phyloP scores from a whole-genome alignment of 2,329 filamentous ascomycete genomes.

The Endothia cerciana region DNA sequence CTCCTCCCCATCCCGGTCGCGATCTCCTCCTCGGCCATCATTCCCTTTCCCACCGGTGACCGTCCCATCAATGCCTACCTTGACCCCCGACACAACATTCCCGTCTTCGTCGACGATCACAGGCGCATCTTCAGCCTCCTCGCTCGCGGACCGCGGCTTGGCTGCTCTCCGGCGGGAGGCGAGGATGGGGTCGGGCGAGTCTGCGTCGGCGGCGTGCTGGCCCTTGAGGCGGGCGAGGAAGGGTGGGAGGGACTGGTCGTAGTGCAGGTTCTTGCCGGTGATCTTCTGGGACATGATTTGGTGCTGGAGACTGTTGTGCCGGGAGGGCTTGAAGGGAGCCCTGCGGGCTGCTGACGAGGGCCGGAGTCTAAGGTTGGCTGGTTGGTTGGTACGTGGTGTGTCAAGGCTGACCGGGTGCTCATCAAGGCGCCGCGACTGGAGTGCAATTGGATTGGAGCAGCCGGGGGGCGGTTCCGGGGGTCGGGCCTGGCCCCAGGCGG shows the following conservation, averaged over 20 bases:
- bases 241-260: slow-evolving; percentile 62
- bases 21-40: slow-evolving; percentile 32
- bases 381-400: no score
- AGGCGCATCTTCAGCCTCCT: slow-evolving; percentile 77
- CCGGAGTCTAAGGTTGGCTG: background rate
- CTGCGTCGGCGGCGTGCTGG: slow-evolving; percentile 52
- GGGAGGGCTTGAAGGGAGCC: background rate
- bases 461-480: no score
- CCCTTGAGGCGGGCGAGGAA: slow-evolving; percentile 63
- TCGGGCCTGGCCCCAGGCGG: no score
- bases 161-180: slow-evolving; percentile 52
- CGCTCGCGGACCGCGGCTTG: slow-evolving; percentile 63
- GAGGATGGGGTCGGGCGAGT: slow-evolving; percentile 55
- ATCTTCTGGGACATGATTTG: slow-evolving; percentile 61
- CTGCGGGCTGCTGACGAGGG: no score
- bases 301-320: background rate
- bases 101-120: slow-evolving; percentile 75
- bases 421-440: background rate
- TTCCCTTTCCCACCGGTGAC: slow-evolving; percentile 37
- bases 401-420: no score
- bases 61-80: slow-evolving; percentile 47
- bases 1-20: slow-evolving; percentile 1
- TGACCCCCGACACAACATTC: slow-evolving; percentile 55
- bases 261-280: slow-evolving; percentile 72
- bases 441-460: no score